Percentiles rank a stretch among this genome's conserved stretches.
phyloP scores from a whole-genome alignment of 2,329 filamentous ascomycete genomes.

The Capronia americana region DNA sequence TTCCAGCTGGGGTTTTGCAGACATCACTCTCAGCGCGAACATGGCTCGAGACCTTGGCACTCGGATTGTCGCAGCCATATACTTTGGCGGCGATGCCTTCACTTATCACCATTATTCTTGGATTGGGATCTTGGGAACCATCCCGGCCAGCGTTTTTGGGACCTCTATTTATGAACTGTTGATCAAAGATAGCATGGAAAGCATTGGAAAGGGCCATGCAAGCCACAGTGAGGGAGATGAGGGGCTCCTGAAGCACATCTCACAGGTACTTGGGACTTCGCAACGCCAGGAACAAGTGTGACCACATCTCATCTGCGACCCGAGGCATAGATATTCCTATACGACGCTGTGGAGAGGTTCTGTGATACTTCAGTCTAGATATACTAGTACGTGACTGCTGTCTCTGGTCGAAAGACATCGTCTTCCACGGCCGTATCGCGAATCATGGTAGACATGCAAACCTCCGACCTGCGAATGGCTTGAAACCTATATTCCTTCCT shows the following conservation, averaged over 20 bases:
- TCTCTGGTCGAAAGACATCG: too few species aligned
- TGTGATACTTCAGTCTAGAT: too few species aligned
- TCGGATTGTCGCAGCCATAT: not conserved
- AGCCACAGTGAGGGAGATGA: not conserved
- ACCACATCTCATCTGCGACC: not conserved
- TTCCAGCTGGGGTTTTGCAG: not conserved
- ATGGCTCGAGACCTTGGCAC: slow-evolving; percentile 1
- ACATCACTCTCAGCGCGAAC: not conserved
- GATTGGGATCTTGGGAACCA: not conserved
- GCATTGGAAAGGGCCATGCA: not conserved
- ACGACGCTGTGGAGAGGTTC: too few species aligned
- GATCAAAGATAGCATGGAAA: not conserved
- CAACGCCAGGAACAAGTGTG: not conserved
- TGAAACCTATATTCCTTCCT: too few species aligned
- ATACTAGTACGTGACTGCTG: too few species aligned
- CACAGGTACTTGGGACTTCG: not conserved
- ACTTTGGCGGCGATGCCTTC: not conserved
- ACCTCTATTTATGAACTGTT: not conserved
- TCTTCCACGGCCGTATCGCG: too few species aligned
- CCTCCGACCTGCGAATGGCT: too few species aligned
- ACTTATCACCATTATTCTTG: not conserved
- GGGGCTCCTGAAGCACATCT: not conserved
- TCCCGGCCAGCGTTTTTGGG: not conserved
- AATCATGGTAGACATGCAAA: too few species aligned
- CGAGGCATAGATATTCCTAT: too few species aligned